Percentiles rank a stretch among this genome's conserved stretches.
These are phyloP conservation scores for Dictyostelium intermedium DNA, from an alignment of 78 protist species.

Conservation along the genomic window DNA sequence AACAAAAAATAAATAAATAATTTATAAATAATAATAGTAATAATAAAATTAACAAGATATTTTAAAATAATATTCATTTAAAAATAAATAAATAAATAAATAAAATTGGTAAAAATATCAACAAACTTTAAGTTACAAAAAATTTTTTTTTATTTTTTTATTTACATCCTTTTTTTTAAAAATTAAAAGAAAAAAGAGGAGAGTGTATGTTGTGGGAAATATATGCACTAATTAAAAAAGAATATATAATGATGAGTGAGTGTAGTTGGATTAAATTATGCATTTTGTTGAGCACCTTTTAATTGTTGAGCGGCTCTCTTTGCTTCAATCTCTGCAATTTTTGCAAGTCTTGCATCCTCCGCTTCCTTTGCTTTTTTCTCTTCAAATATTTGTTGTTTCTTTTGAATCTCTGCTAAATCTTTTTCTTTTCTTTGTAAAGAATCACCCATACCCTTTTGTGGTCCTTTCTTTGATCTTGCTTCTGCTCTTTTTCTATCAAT, in stretches of 20 bases:
- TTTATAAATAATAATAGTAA: not conserved
- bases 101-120: not conserved
- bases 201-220: too few relatives aligned
- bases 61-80: too few relatives aligned
- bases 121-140: not conserved
- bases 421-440: constrained; percentile 45
- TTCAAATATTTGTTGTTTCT: constrained; percentile 52
- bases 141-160: not conserved
- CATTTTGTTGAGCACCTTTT: not conserved
- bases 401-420: not conserved
- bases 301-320: constrained; percentile 7
- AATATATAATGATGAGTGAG: too few relatives aligned
- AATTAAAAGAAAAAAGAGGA: not conserved
- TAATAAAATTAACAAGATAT: not conserved
- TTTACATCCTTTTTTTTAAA: not conserved
- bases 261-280: not conserved
- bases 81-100: too few relatives aligned
- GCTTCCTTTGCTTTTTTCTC: constrained; percentile 34
- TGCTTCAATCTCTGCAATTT: constrained; percentile 19
- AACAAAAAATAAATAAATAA: not conserved
- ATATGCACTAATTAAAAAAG: too few relatives aligned
- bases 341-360: constrained; percentile 31
- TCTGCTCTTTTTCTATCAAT: constrained; percentile 81
- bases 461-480: constrained; percentile 31
- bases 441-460: constrained; percentile 26